A percentile compares a stretch with the other conserved stretches of the same genome.
Evolutionary conservation across 352 stramenopile species (phyloP).

Genomic region (Pythium pyrilobum): DNA sequence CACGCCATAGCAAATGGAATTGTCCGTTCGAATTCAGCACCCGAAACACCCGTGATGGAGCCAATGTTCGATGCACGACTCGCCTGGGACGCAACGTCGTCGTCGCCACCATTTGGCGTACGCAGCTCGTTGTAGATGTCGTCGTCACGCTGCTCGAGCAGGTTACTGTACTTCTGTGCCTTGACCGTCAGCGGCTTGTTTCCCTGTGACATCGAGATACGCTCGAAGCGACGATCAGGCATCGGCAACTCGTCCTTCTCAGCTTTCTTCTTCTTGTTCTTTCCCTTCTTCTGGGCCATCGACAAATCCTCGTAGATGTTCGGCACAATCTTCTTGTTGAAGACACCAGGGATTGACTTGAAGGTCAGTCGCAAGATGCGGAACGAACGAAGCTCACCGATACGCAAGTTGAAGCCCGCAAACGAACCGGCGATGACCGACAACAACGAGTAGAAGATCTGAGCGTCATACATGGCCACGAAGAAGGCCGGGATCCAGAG

Average conservation of each 20-base stretch:
- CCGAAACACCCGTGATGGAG: constrained; percentile 71
- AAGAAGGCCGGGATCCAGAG: constrained; percentile 79
- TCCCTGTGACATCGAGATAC: constrained; percentile 77
- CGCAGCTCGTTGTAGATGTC: constrained; percentile 65
- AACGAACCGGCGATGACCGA: constrained; percentile 78
- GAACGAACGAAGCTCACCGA: constrained; percentile 82
- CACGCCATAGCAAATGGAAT: constrained; percentile 86
- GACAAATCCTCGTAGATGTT: constrained; percentile 69
- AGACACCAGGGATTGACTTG: constrained; percentile 82
- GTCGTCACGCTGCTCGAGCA: constrained; percentile 43
- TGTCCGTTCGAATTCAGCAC: constrained; percentile 77
- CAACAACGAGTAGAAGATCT: constrained; percentile 84
- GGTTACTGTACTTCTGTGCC: constrained; percentile 75
- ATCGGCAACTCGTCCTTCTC: constrained; percentile 57
- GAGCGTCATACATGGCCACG: constrained; percentile 83
- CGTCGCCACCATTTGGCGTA: constrained; percentile 62
- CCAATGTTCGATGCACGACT: constrained; percentile 54
- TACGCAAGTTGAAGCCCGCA: constrained; percentile 79
- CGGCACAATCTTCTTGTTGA: constrained; percentile 86
- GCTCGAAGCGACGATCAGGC: constrained; percentile 74
- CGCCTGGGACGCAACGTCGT: constrained; percentile 25
- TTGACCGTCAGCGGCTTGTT: constrained; percentile 80
- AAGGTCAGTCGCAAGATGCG: constrained; percentile 76
- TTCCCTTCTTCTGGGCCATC: constrained; percentile 71
- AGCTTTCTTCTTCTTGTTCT: constrained; percentile 57